Evolutionary conservation across 805 yeast genomes (phyloP), one percentile per base, ranked within the genome.

Genomic region (Barnettozyma siamensis): DNA sequence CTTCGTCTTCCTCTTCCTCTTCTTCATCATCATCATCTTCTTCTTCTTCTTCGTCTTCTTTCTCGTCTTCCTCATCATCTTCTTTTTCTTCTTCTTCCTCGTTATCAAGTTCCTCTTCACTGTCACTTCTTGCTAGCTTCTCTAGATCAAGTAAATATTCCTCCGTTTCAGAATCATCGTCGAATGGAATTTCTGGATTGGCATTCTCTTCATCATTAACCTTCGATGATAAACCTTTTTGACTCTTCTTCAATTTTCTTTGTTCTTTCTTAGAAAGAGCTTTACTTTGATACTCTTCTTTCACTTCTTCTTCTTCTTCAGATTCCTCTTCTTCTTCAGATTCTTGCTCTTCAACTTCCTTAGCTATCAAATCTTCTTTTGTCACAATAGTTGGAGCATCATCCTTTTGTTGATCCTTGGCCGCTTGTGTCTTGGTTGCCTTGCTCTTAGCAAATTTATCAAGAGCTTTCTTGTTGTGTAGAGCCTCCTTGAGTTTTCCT

Each of bases 1-100:
- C 89, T 42, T 78, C 87, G 7, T 80, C 91, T 33, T 76, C 84
- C 24, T 73, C 80, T 34, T 72, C 80, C 1, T 70, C 78, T 6
- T 73, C 78, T 10, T 70, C 78, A 3, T 69, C 76, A 2, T 62
- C 71, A 2, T 64, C 73, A 5, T 62, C 71, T 4, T 63, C 75
- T 4, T 65, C 75, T 3, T 64, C 74, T n/a, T 67, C 74, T 0
- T 55, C 70, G 11, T 63, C 69, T 0, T 57, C 67, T 1, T 63
- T 67, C 0, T 60, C 66, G 1, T 65, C 73, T 4, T 60, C 66
- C 1, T 66, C 69, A 6, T 56, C 65, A 5, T 64, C 69, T 7
- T 56, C 67, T 2, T 53, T n/a, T n/a, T n/a, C n/a, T n/a, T n/a
- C 62, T 5, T 51, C 59, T 8, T 55, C 54, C 26, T 23, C 26